These are phyloP conservation scores for Bruguiera hainesii DNA, from an alignment of 441 rosid species.

Conservation along the genomic window DNA sequence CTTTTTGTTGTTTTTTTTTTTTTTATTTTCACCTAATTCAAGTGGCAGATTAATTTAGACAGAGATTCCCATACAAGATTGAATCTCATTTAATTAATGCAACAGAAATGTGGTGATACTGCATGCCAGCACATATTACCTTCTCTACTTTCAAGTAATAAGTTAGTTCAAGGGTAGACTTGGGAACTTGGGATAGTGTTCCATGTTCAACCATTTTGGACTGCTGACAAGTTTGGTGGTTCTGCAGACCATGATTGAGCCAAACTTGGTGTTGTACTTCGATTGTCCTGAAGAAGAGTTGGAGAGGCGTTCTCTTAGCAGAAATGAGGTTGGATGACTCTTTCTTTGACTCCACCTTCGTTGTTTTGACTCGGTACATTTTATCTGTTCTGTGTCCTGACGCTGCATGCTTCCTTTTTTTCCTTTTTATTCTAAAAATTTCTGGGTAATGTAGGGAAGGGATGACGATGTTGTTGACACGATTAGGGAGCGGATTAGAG, in stretches of 20 bases:
- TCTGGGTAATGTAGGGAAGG: conserved; percentile 8
- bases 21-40: not conserved
- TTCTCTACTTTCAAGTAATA: too few species aligned
- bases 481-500: not conserved
- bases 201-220: too few species aligned
- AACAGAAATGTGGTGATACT: too few species aligned
- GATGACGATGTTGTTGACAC: not conserved
- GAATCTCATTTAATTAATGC: too few species aligned
- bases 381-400: too few species aligned
- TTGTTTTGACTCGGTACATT: too few species aligned
- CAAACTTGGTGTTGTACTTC: conserved; percentile 56
- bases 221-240: not conserved
- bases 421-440: not conserved
- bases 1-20: too few species aligned
- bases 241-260: conserved; percentile 56
- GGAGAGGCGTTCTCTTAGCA: conserved; percentile 51
- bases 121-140: too few species aligned
- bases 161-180: too few species aligned
- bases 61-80: too few species aligned
- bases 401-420: not conserved
- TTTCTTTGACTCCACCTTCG: not conserved
- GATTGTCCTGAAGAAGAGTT: conserved; percentile 68
- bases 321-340: conserved; percentile 49
- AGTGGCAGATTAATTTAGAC: too few species aligned
- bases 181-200: too few species aligned